These are phyloP conservation scores for Lolium multiflorum DNA, from an alignment of 176 grass and related monocot species.

Conservation along the genomic window DNA sequence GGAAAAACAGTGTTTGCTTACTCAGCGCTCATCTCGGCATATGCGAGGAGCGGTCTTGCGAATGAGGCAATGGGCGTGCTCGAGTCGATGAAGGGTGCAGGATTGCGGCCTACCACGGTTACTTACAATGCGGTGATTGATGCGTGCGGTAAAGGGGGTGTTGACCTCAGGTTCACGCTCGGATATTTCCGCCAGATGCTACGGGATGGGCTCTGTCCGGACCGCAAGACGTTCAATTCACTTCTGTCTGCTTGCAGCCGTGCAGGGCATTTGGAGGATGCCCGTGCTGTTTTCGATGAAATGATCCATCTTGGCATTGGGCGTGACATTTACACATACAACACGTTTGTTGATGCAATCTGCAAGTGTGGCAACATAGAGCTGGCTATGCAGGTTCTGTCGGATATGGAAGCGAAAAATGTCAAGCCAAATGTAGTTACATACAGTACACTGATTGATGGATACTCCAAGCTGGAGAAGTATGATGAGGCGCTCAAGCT, in stretches of 20 bases:
- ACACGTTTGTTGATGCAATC: slow-evolving; percentile 96
- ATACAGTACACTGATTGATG: slow-evolving; percentile 97
- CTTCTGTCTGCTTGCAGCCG: slow-evolving; percentile 93
- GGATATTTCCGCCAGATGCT: slow-evolving; percentile 94
- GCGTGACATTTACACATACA: slow-evolving; percentile 97
- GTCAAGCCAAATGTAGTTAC: slow-evolving; percentile 91
- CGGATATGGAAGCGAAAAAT: slow-evolving; percentile 76
- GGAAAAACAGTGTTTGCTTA: slow-evolving; percentile 92
- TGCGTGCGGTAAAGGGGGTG: slow-evolving; percentile 89
- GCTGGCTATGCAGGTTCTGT: slow-evolving; percentile 78
- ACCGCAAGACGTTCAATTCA: slow-evolving; percentile 96
- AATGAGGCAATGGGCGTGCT: slow-evolving; percentile 80
- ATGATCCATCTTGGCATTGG: slow-evolving; percentile 94
- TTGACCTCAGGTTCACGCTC: slow-evolving; percentile 76
- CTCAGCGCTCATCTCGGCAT: slow-evolving; percentile 86
- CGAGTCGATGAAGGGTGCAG: slow-evolving; percentile 66
- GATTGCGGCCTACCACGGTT: slow-evolving; percentile 77
- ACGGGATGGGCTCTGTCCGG: slow-evolving; percentile 73
- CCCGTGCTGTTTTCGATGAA: slow-evolving; percentile 84
- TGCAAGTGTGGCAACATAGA: slow-evolving; percentile 98
- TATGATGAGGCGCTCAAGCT: slow-evolving; percentile 86
- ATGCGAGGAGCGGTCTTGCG: slow-evolving; percentile 81
- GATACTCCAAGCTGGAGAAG: slow-evolving; percentile 93
- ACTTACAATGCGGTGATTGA: slow-evolving; percentile 94
- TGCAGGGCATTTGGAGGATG: slow-evolving; percentile 82